Evolutionary conservation across 371 early-diverging fungal genomes (phyloP), one percentile per base, ranked within the genome.

Genomic region (Lichtheimia ramosa): DNA sequence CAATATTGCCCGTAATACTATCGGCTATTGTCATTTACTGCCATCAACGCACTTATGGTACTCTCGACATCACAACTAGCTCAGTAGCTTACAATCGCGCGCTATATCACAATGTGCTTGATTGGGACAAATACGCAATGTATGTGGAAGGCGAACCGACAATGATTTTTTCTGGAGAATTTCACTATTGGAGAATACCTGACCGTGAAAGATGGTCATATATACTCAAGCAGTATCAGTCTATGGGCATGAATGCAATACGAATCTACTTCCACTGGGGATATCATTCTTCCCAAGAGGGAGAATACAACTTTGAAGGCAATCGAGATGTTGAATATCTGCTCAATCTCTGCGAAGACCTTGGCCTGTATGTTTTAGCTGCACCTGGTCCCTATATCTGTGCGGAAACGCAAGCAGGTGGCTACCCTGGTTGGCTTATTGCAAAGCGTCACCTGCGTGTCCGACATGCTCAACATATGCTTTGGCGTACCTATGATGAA

Each of bases 191-290:
- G 91, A 73, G 92, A 13, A 65, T 91, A 10, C 90, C 90, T 3
- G 90, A 88, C 61, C 63, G 75, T 40, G 68, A 68, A 2, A 74
- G 88, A 5, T 90, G 90, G 89, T 54, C 63, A 5, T 12, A 62
- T 23, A 80, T 84, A 16, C 75, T 92, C 40, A 81, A 83, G 61
- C 87, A 87, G 68, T 89, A 87, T 76, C 85, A 86, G 41, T 74
- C 86, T 1, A 77, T 83, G 20, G 93, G 94, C 3, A 78, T 92
- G 42, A 93, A 91, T 65, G 77, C 89, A 16, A 87, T 95, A 62
- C 86, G 94, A n/a, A 90, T 95, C 58, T 91, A 92, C 66, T 93
- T 95, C 70, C 91, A 93, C 65, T 95, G 95, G 95, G 93, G 92
- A 6, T 92, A 83, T 70, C 95, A 93, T 65, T 89, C 90, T 13